Evolutionary conservation across 2,329 filamentous ascomycete species (phyloP).

Genomic region (Phialocephala sp.): DNA sequence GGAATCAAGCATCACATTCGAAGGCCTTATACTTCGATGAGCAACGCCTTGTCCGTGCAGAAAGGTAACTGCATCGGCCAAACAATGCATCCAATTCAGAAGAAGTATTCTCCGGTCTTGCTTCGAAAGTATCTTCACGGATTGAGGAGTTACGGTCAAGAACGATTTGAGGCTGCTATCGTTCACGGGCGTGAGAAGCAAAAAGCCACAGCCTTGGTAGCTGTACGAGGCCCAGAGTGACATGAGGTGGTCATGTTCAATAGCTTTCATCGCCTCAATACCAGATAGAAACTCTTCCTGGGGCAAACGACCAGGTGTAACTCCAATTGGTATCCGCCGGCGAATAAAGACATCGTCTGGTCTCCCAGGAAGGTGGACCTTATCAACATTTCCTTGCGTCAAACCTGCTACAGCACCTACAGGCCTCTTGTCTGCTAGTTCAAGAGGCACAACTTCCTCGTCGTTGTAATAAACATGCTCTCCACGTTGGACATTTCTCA

Average conservation of each 20-base stretch:
- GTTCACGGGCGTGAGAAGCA: slow-evolving; percentile 68
- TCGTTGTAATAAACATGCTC: slow-evolving; percentile 68
- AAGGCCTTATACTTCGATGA: slow-evolving; percentile 73
- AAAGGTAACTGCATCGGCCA: slow-evolving; percentile 69
- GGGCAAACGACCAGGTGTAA: slow-evolving; percentile 51
- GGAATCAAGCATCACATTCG: slow-evolving; percentile 70
- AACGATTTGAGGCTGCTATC: slow-evolving; percentile 73
- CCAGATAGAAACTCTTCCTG: slow-evolving; percentile 64
- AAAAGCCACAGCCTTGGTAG: slow-evolving; percentile 65
- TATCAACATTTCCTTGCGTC: slow-evolving; percentile 54
- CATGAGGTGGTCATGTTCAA: slow-evolving; percentile 73
- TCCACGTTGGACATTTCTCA: slow-evolving; percentile 65
- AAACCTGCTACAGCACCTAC: slow-evolving; percentile 50
- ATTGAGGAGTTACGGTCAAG: slow-evolving; percentile 65
- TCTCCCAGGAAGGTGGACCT: slow-evolving; percentile 66
- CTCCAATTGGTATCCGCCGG: slow-evolving; percentile 60
- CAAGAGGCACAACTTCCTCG: slow-evolving; percentile 72
- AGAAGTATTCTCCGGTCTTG: slow-evolving; percentile 62
- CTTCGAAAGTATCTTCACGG: slow-evolving; percentile 67
- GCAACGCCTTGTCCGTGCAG: slow-evolving; percentile 68
- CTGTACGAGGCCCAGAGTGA: slow-evolving; percentile 75
- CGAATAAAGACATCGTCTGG: slow-evolving; percentile 63
- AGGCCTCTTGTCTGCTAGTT: slow-evolving; percentile 64
- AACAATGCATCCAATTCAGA: slow-evolving; percentile 77
- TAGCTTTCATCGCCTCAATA: slow-evolving; percentile 60